Evolutionary conservation across 2,329 filamentous ascomycete species (phyloP).

Genomic region (Hypoxylon sp.): DNA sequence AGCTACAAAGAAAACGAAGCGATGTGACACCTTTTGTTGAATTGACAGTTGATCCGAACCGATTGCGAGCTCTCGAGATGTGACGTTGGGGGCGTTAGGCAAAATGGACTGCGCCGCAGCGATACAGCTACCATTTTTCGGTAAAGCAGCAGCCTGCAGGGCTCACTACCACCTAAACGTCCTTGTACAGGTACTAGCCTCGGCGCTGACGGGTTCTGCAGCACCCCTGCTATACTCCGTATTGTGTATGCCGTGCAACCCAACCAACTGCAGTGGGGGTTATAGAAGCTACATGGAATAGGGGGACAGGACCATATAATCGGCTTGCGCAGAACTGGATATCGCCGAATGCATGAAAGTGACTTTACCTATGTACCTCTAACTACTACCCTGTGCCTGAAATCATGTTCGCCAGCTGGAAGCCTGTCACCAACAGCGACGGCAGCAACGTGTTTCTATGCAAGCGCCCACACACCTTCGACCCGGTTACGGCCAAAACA

Average conservation of each 20-base stretch:
- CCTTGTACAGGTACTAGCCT: neutral
- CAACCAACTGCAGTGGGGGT: constrained; percentile 1
- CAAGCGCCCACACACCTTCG: constrained; percentile 28
- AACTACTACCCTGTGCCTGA: neutral
- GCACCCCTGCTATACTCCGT: neutral
- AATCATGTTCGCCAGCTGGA: constrained; percentile 28
- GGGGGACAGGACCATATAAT: constrained; percentile 14
- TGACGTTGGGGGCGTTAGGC: neutral
- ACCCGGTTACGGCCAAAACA: constrained; percentile 26
- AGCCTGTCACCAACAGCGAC: constrained; percentile 21
- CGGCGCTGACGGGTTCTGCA: neutral
- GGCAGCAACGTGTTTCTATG: constrained; percentile 17
- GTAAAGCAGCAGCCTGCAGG: constrained; percentile 1
- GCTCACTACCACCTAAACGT: constrained; percentile 2
- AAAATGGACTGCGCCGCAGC: constrained; percentile 17
- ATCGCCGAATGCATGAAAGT: constrained; percentile 8
- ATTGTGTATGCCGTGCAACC: neutral
- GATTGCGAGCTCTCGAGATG: constrained; percentile 12
- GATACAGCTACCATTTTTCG: constrained; percentile 13
- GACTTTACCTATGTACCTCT: neutral
- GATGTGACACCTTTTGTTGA: constrained; percentile 14
- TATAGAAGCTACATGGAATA: constrained; percentile 5
- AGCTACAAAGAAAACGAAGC: constrained; percentile 13
- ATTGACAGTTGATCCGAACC: constrained; percentile 1
- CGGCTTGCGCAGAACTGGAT: constrained; percentile 14